Evolutionary conservation across 2,329 filamentous ascomycete genomes (phyloP).

Genomic region (Hymenoscyphus infarciens): DNA sequence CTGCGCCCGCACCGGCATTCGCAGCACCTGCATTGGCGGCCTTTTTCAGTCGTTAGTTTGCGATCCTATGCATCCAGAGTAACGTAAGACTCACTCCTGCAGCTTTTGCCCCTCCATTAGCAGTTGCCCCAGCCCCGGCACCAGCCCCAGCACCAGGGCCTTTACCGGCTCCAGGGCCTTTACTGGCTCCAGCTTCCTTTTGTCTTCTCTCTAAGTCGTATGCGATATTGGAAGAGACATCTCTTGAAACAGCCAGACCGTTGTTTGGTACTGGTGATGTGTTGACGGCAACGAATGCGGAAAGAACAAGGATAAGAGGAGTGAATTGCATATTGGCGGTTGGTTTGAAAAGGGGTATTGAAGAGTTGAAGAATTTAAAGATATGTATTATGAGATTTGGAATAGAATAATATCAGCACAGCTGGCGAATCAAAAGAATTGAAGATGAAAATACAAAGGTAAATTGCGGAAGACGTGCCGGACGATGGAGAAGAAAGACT

Average conservation of each 20-base stretch:
- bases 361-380: not conserved
- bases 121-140: too few relatives aligned
- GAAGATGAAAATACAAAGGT: not conserved
- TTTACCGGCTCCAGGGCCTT: too few relatives aligned
- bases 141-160: too few relatives aligned
- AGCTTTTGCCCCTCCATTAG: too few relatives aligned
- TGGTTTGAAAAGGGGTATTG: not conserved
- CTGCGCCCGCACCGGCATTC: too few relatives aligned
- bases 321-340: conserved; percentile 1
- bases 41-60: too few relatives aligned
- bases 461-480: not conserved
- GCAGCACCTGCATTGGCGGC: too few relatives aligned
- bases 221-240: not conserved
- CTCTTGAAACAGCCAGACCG: not conserved
- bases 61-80: too few relatives aligned
- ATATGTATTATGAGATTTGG: not conserved
- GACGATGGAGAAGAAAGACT: not conserved
- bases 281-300: conserved; percentile 1
- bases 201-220: too few relatives aligned
- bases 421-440: not conserved
- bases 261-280: not conserved
- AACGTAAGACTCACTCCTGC: too few relatives aligned
- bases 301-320: not conserved
- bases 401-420: conserved; percentile 1
- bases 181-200: too few relatives aligned